Evolutionary conservation across 2,329 filamentous ascomycete species (phyloP).

Genomic region (Teratosphaeria destructans): DNA sequence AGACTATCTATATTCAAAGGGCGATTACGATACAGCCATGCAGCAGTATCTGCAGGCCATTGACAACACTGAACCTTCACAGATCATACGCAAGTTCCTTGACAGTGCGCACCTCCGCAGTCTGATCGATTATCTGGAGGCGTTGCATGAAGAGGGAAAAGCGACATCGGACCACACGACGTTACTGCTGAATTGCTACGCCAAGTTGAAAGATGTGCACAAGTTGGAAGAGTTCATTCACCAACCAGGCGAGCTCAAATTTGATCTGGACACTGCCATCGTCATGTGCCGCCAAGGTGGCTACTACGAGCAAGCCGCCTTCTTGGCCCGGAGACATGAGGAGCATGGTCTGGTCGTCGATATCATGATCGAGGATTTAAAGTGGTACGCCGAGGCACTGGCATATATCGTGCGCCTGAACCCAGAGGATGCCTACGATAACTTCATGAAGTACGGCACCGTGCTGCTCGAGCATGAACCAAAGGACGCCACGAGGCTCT

Average conservation of each 20-base stretch:
- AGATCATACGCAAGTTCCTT: conserved; percentile 92
- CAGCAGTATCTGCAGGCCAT: conserved; percentile 94
- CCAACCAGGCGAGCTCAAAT: conserved; percentile 85
- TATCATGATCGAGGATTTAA: conserved; percentile 90
- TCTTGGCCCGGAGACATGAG: conserved; percentile 84
- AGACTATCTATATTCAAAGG: conserved; percentile 88
- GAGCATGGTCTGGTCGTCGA: conserved; percentile 92
- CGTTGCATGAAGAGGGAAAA: conserved; percentile 85
- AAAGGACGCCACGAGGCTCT: conserved; percentile 69
- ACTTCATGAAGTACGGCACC: conserved; percentile 89
- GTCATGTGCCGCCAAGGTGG: conserved; percentile 95
- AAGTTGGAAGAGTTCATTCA: conserved; percentile 97
- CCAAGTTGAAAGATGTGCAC: conserved; percentile 91
- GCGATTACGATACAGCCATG: conserved; percentile 97
- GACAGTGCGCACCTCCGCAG: conserved; percentile 98
- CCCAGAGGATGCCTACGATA: conserved; percentile 71
- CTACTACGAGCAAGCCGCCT: conserved; percentile 93
- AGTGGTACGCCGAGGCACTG: conserved; percentile 77
- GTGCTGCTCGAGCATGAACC: conserved; percentile 83
- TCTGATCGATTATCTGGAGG: conserved; percentile 91
- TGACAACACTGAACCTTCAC: conserved; percentile 89
- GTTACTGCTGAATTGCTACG: conserved; percentile 89
- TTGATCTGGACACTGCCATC: conserved; percentile 94
- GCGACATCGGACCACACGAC: conserved; percentile 95
- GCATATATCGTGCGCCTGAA: conserved; percentile 86